Base-by-base conservation (phyloP, 1,284 basidiomycete genomes). In the Rhizoctonia solani region DNA sequence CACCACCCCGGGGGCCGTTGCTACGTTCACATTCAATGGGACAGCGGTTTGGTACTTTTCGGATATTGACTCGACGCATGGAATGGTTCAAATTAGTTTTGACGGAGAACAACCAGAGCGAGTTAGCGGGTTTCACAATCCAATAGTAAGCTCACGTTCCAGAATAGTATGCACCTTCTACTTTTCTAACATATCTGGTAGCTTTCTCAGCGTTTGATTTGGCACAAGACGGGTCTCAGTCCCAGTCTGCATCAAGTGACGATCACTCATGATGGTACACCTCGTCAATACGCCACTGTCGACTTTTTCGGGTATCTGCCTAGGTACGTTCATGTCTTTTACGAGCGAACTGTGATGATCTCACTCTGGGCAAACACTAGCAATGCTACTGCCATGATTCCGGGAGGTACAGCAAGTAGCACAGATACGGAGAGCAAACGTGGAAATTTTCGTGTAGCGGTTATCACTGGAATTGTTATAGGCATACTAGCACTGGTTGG, bases 1-100 rank as follows among this genome's bases (percentile, higher is more conserved):
- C 25, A 52, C 46, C 9, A 27, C 21, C 23, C 58, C 58, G 14
- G 34, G 47, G 9, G 27, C 47, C 3, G 25, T 25, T n/a, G 23
- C 25, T n/a, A 50, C 46, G 5, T 63, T 63, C 32, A 50, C 30
- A 5, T 63, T 63, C 25, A 32, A 30, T 27, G 58, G 58, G 8
- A 50, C 58, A 4, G 58, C 58, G 21, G 47, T 63, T 11, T 63
- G 32, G 29, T 63, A 63, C 58, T 63, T 63, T 41, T 63, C 58
- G 32, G 58, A 63, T 39, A 34, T 23, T 25, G 21, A 29, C 34
- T 6, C 9, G 6, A 37, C 27, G n/a, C 27, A 63, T 29, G 47
- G 46, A 23, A 25, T n/a, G 14, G 34, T 41, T 4, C 25, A 27
- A 13, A 41, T 63, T 34, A 63, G 47, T 16, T 19, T 63, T 2